Conservation (phyloP, 345 rosid genomes). For the Turritis glabra region DNA sequence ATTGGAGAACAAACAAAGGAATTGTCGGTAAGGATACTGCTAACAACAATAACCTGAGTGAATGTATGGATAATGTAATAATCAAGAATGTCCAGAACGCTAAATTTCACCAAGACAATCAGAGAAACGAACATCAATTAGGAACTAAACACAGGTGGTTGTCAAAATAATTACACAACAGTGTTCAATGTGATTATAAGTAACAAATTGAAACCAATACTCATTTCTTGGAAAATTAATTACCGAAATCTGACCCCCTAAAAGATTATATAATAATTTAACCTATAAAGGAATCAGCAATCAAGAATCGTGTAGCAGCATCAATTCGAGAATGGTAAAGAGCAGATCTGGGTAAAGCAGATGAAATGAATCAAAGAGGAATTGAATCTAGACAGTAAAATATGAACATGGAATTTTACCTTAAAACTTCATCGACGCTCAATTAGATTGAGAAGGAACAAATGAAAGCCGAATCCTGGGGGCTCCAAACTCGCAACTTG, state of each 20-base stretch:
- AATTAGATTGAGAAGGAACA: not conserved
- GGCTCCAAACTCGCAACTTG: not conserved
- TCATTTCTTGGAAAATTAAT: not conserved
- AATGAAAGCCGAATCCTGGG: slow-evolving; percentile 3
- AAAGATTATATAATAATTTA: not conserved
- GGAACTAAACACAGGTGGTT: not conserved
- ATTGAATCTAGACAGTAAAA: not conserved
- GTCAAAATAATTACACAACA: no score
- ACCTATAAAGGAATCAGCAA: not conserved
- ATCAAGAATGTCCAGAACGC: not conserved
- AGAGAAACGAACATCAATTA: slow-evolving; percentile 1
- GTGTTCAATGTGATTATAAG: no score
- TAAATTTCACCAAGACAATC: not conserved
- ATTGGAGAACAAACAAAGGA: slow-evolving; percentile 2
- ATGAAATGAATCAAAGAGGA: not conserved
- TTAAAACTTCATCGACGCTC: not conserved
- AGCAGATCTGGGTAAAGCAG: not conserved
- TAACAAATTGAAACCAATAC: not conserved
- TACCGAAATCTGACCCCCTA: not conserved
- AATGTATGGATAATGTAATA: not conserved
- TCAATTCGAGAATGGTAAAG: not conserved
- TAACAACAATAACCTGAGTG: not conserved
- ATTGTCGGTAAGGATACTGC: not conserved
- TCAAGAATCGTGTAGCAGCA: not conserved
- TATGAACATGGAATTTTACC: not conserved